Base-by-base conservation (phyloP, 495 filamentous ascomycete species). In the Neurospora tetrasperma region DNA sequence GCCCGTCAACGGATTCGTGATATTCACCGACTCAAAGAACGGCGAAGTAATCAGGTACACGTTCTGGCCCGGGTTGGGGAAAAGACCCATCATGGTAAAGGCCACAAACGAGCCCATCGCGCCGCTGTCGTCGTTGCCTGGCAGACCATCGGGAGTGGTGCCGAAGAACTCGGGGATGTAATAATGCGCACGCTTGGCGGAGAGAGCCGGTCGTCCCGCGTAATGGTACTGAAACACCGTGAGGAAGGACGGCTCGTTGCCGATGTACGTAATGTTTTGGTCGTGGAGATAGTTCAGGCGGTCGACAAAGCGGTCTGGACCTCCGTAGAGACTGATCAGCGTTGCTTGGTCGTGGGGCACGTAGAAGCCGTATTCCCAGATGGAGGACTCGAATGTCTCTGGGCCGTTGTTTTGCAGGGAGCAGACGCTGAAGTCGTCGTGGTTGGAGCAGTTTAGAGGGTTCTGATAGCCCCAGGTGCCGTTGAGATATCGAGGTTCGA, bases 201-300 rank as follows among this genome's bases (percentile, higher is more conserved):
- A 92, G 4, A 92, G 82, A 1, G 80, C 90, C 0, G 90, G 91
- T 0, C 91, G 84, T 8, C 89, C 91, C 0, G 87, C 86, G 75
- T 93, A 93, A 79, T 92, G 90, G 72, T 90, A 92, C 77, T 91
- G 89, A 75, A 86, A 92, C 0, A 92, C 86, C 0, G 89, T 89
- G 2, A 93, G 80, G 76, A 93, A 92, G 0, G 90, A 83, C 20
- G 89, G 90, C 74, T 94, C 91, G 76, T 94, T 91, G 12, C 90
- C 90, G 41, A 93, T 88, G 76, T 92, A 90, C 20, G 90, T 88
- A 6, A 93, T 87, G 3, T 88, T 87, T 16, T 79, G 76, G 71
- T 90, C 86, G 78, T 93, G 91, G 16, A 93, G 83, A 81, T 88
- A 93, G 75, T 87, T 79, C 0, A 94, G 85, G 2, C 91, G 88